Percentiles rank a stretch among this genome's conserved stretches.
Conservation (phyloP, 2,329 filamentous ascomycete species). For the Pseudonectria buxi region DNA sequence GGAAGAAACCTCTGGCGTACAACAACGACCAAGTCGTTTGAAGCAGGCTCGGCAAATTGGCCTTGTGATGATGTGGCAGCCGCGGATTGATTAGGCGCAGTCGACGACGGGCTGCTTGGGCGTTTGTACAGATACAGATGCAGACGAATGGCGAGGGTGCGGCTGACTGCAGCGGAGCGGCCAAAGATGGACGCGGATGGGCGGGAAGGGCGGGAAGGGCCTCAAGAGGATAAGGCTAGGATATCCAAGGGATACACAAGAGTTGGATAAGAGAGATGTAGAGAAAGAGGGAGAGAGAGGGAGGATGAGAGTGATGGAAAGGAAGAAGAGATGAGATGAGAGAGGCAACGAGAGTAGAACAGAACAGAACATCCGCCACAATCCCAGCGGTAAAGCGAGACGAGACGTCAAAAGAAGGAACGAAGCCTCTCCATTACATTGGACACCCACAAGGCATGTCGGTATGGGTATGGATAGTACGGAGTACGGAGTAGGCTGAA, state of each 20-base stretch:
- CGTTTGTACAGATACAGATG: conserved; percentile 9
- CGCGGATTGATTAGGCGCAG: conserved; percentile 12
- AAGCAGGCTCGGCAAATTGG: conserved; percentile 11
- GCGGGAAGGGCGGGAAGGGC: conserved; percentile 10
- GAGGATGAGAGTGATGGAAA: not conserved
- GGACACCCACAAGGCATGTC: conserved; percentile 10
- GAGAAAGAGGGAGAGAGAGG: conserved; percentile 4
- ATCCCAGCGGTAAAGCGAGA: conserved; percentile 13
- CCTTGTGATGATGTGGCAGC: conserved; percentile 23
- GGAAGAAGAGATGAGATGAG: conserved; percentile 1
- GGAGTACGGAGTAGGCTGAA: conserved; percentile 14
- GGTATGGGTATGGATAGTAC: not conserved
- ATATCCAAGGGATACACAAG: conserved; percentile 3
- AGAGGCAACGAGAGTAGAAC: conserved; percentile 1
- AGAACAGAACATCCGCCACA: conserved; percentile 14
- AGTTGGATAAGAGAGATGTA: conserved; percentile 3
- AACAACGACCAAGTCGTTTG: conserved; percentile 13
- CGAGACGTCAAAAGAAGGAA: conserved; percentile 21
- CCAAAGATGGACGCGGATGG: conserved; percentile 11
- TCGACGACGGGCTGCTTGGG: too few species aligned
- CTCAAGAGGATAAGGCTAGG: not conserved
- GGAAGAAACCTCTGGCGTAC: conserved; percentile 14
- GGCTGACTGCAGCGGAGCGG: conserved; percentile 1
- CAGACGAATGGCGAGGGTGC: conserved; percentile 6
- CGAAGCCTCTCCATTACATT: conserved; percentile 17